These are phyloP conservation scores for Malassezia sp. DNA, from an alignment of 1,284 basidiomycete species.

Conservation along the genomic window DNA sequence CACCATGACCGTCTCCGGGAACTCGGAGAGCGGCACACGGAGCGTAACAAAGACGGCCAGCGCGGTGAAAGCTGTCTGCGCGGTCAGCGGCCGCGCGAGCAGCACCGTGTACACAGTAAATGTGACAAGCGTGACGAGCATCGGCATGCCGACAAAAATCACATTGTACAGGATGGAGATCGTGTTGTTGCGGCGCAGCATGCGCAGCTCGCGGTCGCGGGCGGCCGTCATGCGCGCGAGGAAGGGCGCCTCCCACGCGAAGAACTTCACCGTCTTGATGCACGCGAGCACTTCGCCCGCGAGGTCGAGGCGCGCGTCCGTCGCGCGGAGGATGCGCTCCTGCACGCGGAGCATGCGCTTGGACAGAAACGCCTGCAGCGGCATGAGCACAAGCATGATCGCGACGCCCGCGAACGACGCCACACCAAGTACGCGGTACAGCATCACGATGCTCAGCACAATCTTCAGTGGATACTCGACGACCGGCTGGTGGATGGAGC, in stretches of 20 bases:
- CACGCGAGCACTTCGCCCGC: slow-evolving; percentile 51
- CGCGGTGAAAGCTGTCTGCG: slow-evolving; percentile 49
- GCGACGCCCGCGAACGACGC: slow-evolving; percentile 42
- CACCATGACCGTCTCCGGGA: slow-evolving; percentile 46
- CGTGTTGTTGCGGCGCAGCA: slow-evolving; percentile 48
- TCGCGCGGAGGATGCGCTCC: slow-evolving; percentile 48
- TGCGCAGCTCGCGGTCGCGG: slow-evolving; percentile 48
- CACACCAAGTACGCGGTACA: slow-evolving; percentile 51
- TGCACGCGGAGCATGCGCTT: slow-evolving; percentile 49
- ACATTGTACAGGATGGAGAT: slow-evolving; percentile 44
- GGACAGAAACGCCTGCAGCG: slow-evolving; percentile 39
- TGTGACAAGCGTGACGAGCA: slow-evolving; percentile 56
- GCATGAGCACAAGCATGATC: slow-evolving; percentile 31
- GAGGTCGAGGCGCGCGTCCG: slow-evolving; percentile 50
- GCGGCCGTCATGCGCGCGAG: slow-evolving; percentile 48
- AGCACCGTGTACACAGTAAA: slow-evolving; percentile 54
- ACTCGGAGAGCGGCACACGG: slow-evolving; percentile 18
- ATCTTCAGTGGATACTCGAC: slow-evolving; percentile 50
- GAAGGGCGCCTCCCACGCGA: slow-evolving; percentile 49
- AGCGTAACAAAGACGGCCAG: slow-evolving; percentile 49
- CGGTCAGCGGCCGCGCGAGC: slow-evolving; percentile 48
- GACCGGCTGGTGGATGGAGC: slow-evolving; percentile 40
- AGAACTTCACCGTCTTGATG: slow-evolving; percentile 55
- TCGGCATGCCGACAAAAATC: slow-evolving; percentile 52
- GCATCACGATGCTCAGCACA: slow-evolving; percentile 47